Evolutionary conservation across 352 stramenopile species (phyloP).

Genomic region (Thalassiosira exigua): DNA sequence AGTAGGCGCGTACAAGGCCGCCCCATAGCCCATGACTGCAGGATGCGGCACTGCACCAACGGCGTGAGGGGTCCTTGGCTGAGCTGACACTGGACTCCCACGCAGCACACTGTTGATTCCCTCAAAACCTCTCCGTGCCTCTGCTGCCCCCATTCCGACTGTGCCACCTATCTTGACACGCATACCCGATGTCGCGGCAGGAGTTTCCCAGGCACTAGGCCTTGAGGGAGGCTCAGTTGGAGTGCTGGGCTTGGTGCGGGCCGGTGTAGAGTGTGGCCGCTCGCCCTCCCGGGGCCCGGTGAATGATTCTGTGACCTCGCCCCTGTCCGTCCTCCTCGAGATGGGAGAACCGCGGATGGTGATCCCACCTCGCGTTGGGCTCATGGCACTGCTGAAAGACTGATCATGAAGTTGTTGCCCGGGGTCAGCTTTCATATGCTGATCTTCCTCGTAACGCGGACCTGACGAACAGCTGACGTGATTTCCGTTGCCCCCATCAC

Average conservation of each 20-base stretch:
- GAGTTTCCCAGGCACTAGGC: conserved; percentile 28
- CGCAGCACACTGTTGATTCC: conserved; percentile 75
- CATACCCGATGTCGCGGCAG: conserved; percentile 16
- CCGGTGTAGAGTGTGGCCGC: too few species aligned
- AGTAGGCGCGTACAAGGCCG: conserved; percentile 12
- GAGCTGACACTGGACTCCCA: conserved; percentile 38
- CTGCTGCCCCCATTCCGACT: conserved; percentile 30
- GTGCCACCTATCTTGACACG: conserved; percentile 53
- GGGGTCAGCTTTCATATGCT: background rate
- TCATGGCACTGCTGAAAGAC: conserved; percentile 17
- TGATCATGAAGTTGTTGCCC: too few species aligned
- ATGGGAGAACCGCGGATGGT: conserved; percentile 52
- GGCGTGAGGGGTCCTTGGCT: conserved; percentile 6
- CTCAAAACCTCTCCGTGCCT: conserved; percentile 60
- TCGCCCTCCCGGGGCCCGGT: too few species aligned
- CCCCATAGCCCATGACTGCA: conserved; percentile 3
- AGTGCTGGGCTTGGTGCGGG: too few species aligned
- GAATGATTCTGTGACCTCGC: too few species aligned
- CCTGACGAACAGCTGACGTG: conserved; percentile 5
- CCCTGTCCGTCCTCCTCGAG: conserved; percentile 15
- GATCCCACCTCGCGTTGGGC: conserved; percentile 36
- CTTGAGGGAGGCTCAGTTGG: too few species aligned
- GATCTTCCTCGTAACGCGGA: conserved; percentile 11
- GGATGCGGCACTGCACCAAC: conserved; percentile 10
- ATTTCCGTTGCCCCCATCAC: background rate